Evolutionary conservation across 768 basidiomycete species (phyloP), one percentile per base, ranked within the genome.

Genomic region (Naganishia randhawae): DNA sequence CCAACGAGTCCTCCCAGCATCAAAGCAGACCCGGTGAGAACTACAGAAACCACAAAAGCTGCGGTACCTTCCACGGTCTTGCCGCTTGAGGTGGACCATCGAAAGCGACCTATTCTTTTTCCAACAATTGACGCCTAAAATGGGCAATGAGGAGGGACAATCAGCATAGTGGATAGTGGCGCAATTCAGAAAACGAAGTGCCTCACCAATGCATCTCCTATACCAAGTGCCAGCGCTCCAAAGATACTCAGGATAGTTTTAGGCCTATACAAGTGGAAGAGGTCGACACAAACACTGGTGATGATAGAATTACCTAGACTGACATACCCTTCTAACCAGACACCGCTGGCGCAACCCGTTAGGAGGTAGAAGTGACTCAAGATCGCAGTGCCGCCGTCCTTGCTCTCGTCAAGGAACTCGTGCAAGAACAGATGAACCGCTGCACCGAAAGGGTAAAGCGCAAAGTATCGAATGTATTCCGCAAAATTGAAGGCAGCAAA

Each of bases 381-480:
- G 73, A 99, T 94, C 31, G 93, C 96, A 13, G 94, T 95, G 3
- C 96, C 96, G 57, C 88, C 85, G 80, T 99, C 96, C 81, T 91
- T 91, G 39, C 57, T 61, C 73, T 88, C 85, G 81, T 99, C 96
- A 78, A 98, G 83, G 76, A 99, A 99, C 78, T 99, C 96, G 81
- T 89, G 90, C 86, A 99, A 87, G 80, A 99, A 99, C 65, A 97
- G 82, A 81, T 99, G 96, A 22, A 99, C 86, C 13, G 86, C 83
- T 11, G 90, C 94, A 16, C 93, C 92, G 73, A 97, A 90, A 3
- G 96, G 96, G 81, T 96, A 97, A 55, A 99, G 85, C 41, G 96
- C 96, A 80, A 98, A 99, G 81, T 97, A 99, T 68, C 96, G 91
- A 71, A 97, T 86, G 82, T 97, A 98, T 82, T 99, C 96, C 67